These are phyloP conservation scores for Trypanosomatidae sp. DNA, from an alignment of 208 protist species.

Conservation along the genomic window DNA sequence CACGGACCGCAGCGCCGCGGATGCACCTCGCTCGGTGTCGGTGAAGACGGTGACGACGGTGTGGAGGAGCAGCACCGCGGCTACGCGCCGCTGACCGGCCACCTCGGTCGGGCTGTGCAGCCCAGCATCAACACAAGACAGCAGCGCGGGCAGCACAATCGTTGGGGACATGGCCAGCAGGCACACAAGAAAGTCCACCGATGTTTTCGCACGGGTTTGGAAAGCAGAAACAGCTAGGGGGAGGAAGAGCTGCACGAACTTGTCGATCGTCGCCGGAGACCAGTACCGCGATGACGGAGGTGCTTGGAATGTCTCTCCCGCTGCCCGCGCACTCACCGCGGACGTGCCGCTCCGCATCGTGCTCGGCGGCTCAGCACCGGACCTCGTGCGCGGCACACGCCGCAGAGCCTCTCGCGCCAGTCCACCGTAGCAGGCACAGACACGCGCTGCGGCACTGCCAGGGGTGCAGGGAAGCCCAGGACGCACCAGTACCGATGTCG, in stretches of 20 bases:
- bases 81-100: constrained; percentile 25
- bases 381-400: neutral
- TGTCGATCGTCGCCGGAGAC: too few relatives aligned
- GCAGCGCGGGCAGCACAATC: constrained; percentile 28
- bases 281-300: too few relatives aligned
- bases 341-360: neutral
- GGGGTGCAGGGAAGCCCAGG: constrained; percentile 33
- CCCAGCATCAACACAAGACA: constrained; percentile 33
- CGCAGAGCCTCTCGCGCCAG: constrained; percentile 29
- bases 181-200: constrained; percentile 22
- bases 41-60: constrained; percentile 21
- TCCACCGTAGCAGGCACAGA: constrained; percentile 42
- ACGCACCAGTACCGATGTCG: constrained; percentile 66
- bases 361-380: neutral
- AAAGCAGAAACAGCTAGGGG: constrained; percentile 41
- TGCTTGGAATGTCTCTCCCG: too few relatives aligned
- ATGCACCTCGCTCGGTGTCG: neutral
- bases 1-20: constrained; percentile 15
- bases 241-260: too few relatives aligned
- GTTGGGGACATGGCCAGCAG: constrained; percentile 46
- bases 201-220: constrained; percentile 26
- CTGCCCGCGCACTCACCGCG: too few relatives aligned
- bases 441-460: constrained; percentile 13
- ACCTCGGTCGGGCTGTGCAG: constrained; percentile 34
- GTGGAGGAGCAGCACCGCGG: constrained; percentile 31